Evolutionary conservation across 208 protist genomes (phyloP).

Genomic region (Tetramitus jugosus): DNA sequence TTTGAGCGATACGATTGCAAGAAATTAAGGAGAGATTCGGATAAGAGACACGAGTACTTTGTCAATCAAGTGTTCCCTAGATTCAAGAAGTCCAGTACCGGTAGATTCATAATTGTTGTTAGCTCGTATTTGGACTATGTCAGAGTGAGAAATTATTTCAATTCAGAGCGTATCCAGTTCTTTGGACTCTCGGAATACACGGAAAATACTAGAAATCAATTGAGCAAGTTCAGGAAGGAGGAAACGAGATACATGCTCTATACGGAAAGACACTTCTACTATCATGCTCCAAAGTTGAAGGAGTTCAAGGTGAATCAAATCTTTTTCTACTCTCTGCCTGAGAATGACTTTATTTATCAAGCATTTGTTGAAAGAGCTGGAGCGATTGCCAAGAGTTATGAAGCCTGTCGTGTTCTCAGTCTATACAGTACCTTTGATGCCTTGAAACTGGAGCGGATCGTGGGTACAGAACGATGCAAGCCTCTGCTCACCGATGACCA

Average conservation of each 20-base stretch:
- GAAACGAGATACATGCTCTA: slow-evolving; percentile 74
- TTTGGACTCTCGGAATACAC: slow-evolving; percentile 81
- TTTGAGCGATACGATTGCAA: slow-evolving; percentile 61
- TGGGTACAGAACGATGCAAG: slow-evolving; percentile 62
- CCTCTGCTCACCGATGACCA: slow-evolving; percentile 44
- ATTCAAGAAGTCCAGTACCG: slow-evolving; percentile 47
- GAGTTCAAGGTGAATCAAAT: slow-evolving; percentile 63
- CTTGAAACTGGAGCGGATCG: slow-evolving; percentile 74
- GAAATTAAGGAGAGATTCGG: slow-evolving; percentile 50
- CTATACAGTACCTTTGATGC: slow-evolving; percentile 80
- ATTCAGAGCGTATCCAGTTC: slow-evolving; percentile 73
- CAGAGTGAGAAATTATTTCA: slow-evolving; percentile 82
- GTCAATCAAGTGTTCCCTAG: slow-evolving; percentile 61
- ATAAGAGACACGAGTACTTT: slow-evolving; percentile 82
- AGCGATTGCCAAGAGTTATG: slow-evolving; percentile 70
- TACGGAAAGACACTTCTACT: slow-evolving; percentile 93
- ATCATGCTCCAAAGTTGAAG: slow-evolving; percentile 80
- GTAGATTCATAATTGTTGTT: slow-evolving; percentile 75
- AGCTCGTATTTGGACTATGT: slow-evolving; percentile 92
- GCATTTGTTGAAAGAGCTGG: neutral
- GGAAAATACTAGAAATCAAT: slow-evolving; percentile 54
- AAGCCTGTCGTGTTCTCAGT: slow-evolving; percentile 61
- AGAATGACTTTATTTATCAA: slow-evolving; percentile 79
- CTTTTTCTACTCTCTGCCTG: slow-evolving; percentile 86
- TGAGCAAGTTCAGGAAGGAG: slow-evolving; percentile 63